phyloP scores from a whole-genome alignment of 352 stramenopile genomes.

The Phytophthora tubulina region DNA sequence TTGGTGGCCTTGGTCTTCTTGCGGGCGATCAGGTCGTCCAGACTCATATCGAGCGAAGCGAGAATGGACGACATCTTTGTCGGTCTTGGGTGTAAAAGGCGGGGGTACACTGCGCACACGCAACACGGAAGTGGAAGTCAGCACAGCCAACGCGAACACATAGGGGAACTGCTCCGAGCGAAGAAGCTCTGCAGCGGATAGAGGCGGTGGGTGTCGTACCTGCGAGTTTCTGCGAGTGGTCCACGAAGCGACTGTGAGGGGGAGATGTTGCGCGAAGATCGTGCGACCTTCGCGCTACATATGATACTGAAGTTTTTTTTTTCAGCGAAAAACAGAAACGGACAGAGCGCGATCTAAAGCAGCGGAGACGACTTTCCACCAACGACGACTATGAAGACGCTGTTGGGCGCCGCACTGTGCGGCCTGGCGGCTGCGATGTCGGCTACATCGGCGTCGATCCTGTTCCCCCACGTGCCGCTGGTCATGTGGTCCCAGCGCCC shows the following conservation, averaged over 20 bases:
- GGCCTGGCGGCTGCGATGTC: constrained; percentile 28
- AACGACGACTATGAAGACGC: constrained; percentile 41
- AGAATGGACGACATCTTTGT: constrained; percentile 79
- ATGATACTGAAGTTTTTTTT: neutral
- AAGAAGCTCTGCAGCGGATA: neutral
- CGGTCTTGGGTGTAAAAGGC: constrained; percentile 14
- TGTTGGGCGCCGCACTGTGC: constrained; percentile 42
- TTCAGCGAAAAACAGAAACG: constrained; percentile 11
- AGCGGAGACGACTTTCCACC: constrained; percentile 12
- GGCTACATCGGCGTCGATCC: constrained; percentile 25
- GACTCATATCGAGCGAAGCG: constrained; percentile 85
- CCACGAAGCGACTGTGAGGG: constrained; percentile 36
- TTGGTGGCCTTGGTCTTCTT: constrained; percentile 73
- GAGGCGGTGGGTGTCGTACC: constrained; percentile 4
- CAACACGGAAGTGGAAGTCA: constrained; percentile 5
- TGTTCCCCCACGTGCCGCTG: constrained; percentile 67
- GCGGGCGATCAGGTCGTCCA: constrained; percentile 83
- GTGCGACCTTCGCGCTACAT: constrained; percentile 22
- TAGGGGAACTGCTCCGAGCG: neutral
- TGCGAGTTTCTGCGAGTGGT: constrained; percentile 35
- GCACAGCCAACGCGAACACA: neutral
- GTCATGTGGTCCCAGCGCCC: constrained; percentile 73
- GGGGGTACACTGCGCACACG: constrained; percentile 3
- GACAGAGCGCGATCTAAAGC: constrained; percentile 39
- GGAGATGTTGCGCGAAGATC: constrained; percentile 12